A percentile compares a stretch with the other conserved stretches of the same genome.
Conservation (phyloP, 371 early-diverging fungal genomes). For the Apophysomyces trapeziformis region DNA sequence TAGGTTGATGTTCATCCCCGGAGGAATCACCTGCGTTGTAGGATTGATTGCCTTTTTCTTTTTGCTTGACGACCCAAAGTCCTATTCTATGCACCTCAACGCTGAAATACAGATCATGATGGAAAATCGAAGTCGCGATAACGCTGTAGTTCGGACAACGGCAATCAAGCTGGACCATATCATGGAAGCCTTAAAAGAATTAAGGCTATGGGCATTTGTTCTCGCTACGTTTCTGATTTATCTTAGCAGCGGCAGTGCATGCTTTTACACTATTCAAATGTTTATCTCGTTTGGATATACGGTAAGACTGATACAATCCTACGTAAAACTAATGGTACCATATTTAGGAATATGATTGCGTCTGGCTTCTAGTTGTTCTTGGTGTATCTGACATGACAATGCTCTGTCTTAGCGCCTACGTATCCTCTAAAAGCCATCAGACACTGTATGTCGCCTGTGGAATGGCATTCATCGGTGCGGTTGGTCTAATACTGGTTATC, state of each 20-base stretch:
- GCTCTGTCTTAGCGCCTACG: conserved; percentile 24
- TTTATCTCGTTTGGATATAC: conserved; percentile 33
- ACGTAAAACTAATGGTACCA: background rate
- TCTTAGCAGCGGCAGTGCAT: conserved; percentile 37
- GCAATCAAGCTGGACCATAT: conserved; percentile 33
- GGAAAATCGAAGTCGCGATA: background rate
- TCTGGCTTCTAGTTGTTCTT: background rate
- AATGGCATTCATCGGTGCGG: conserved; percentile 29
- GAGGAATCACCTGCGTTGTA: background rate
- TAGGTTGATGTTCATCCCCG: conserved; percentile 10
- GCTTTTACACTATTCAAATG: conserved; percentile 35
- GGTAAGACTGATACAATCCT: conserved; percentile 16
- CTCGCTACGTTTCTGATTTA: conserved; percentile 32
- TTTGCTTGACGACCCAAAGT: background rate
- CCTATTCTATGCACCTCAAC: background rate
- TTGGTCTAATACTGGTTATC: conserved; percentile 37
- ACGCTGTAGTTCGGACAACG: conserved; percentile 23
- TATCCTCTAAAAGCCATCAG: conserved; percentile 22
- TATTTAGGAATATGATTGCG: background rate
- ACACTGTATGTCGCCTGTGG: conserved; percentile 27
- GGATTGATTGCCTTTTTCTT: conserved; percentile 3
- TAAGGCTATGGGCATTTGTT: conserved; percentile 33
- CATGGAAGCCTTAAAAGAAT: conserved; percentile 35
- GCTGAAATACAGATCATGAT: background rate
- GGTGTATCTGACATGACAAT: conserved; percentile 36